Conservation (phyloP, 2,329 filamentous ascomycete genomes). For the Coniochaeta sp. region DNA sequence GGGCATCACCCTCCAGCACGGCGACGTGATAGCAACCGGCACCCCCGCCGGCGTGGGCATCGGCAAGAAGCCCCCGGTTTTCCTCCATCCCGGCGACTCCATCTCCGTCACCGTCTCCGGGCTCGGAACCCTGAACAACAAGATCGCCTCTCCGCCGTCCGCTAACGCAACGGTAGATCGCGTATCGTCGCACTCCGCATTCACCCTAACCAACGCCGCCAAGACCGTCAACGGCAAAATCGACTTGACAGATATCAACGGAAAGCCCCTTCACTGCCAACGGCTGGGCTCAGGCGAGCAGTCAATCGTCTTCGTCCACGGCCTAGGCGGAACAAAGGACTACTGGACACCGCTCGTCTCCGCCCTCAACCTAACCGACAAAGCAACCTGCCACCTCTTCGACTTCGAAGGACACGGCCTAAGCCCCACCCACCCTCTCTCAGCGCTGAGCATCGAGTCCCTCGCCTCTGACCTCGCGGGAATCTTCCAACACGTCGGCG, state of each 20-base stretch:
- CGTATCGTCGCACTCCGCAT: conserved; percentile 6
- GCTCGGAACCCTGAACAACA: conserved; percentile 32
- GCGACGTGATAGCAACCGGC: conserved; percentile 38
- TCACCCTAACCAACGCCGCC: conserved; percentile 9
- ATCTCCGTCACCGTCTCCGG: conserved; percentile 32
- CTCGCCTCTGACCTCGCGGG: conserved; percentile 33
- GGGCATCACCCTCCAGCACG: conserved; percentile 34
- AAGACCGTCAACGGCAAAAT: conserved; percentile 15
- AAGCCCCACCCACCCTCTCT: conserved; percentile 40
- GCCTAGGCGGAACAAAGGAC: conserved; percentile 39
- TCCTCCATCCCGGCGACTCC: conserved; percentile 31
- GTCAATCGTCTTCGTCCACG: conserved; percentile 45
- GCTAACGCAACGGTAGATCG: conserved; percentile 19
- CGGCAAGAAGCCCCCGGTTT: conserved; percentile 32
- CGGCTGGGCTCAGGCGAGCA: conserved; percentile 17
- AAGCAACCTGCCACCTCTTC: conserved; percentile 32
- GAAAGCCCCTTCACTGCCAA: conserved; percentile 33
- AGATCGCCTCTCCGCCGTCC: conserved; percentile 16
- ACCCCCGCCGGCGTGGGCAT: conserved; percentile 41
- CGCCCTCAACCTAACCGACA: conserved; percentile 19
- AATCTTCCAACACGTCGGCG: conserved; percentile 26
- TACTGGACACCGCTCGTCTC: conserved; percentile 38
- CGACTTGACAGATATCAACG: conserved; percentile 28
- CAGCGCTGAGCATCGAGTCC: conserved; percentile 31
- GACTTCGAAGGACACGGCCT: conserved; percentile 52